Evolutionary conservation across 345 rosid genomes (phyloP).

Genomic region (Combretum micranthum): DNA sequence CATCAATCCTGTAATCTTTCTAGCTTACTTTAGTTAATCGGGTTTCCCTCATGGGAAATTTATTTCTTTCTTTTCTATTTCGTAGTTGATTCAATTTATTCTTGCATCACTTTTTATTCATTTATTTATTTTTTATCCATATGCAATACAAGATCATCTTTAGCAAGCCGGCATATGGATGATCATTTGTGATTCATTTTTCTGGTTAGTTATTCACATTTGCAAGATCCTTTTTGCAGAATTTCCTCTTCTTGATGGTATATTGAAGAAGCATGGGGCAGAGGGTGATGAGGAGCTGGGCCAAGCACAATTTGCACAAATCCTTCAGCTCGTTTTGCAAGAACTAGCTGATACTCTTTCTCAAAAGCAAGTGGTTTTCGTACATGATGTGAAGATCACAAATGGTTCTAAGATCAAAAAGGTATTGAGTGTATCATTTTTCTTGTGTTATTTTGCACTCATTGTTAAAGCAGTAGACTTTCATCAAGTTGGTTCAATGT

Average conservation of each 20-base stretch:
- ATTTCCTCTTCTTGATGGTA: slow-evolving; percentile 50
- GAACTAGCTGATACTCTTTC: slow-evolving; percentile 60
- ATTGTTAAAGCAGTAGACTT: no score
- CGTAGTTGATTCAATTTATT: no score
- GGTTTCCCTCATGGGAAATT: no score
- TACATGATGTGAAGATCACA: slow-evolving; percentile 47
- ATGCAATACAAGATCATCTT: no score
- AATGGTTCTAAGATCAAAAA: slow-evolving; percentile 58
- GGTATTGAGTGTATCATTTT: slow-evolving; percentile 24
- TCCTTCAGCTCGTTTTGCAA: slow-evolving; percentile 68
- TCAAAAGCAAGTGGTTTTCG: slow-evolving; percentile 34
- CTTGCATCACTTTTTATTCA: no score
- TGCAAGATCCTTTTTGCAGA: slow-evolving; percentile 29
- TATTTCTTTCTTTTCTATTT: no score
- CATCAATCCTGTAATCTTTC: not conserved
- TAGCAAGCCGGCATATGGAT: no score
- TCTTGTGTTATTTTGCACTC: not conserved
- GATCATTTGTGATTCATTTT: no score
- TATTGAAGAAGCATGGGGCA: slow-evolving; percentile 67
- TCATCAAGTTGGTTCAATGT: no score
- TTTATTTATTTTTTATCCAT: no score
- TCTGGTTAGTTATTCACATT: not conserved
- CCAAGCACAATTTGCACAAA: slow-evolving; percentile 80
- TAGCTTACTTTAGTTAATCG: no score
- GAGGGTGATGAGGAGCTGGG: slow-evolving; percentile 72